Evolutionary conservation across 805 yeast species (phyloP).

Genomic region (Torulaspora gathmanii): DNA sequence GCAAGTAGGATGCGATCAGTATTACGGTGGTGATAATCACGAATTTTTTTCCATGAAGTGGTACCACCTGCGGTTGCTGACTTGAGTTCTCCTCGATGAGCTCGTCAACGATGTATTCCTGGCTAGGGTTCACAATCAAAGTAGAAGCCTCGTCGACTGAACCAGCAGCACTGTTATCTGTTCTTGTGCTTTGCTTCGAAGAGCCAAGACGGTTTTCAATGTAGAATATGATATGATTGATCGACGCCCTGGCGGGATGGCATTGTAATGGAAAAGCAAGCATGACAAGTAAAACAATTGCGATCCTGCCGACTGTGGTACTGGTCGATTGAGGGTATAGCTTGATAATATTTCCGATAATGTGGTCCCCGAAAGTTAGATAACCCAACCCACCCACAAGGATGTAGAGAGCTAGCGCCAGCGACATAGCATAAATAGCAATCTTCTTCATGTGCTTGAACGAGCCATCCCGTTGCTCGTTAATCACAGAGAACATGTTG

Average conservation of each 20-base stretch:
- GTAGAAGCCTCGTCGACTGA: slow-evolving; percentile 6
- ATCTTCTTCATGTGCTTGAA: slow-evolving; percentile 45
- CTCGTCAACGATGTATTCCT: slow-evolving; percentile 24
- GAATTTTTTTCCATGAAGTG: slow-evolving; percentile 40
- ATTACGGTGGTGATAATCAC: slow-evolving; percentile 46
- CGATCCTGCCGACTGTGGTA: slow-evolving; percentile 74
- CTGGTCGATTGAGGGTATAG: slow-evolving; percentile 62
- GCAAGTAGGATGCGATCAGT: slow-evolving; percentile 44
- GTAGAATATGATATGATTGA: slow-evolving; percentile 64
- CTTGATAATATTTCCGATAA: slow-evolving; percentile 72
- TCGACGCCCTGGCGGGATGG: slow-evolving; percentile 83
- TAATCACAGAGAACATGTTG: slow-evolving; percentile 84
- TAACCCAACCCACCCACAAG: slow-evolving; percentile 80
- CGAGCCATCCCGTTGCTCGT: slow-evolving; percentile 63
- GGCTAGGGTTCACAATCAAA: slow-evolving; percentile 2
- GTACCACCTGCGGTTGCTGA: slow-evolving; percentile 16
- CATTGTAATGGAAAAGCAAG: slow-evolving; percentile 86
- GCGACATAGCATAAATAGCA: slow-evolving; percentile 49
- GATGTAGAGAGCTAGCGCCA: slow-evolving; percentile 60
- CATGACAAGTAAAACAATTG: slow-evolving; percentile 74
- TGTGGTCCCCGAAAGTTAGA: slow-evolving; percentile 77
- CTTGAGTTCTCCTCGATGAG: slow-evolving; percentile 32
- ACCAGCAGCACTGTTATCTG: slow-evolving; percentile 5
- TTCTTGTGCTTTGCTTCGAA: not conserved
- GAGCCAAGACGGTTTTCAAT: slow-evolving; percentile 19